phyloP scores from a whole-genome alignment of 371 early-diverging fungal genomes.

The Syncephalastrum sp. region DNA sequence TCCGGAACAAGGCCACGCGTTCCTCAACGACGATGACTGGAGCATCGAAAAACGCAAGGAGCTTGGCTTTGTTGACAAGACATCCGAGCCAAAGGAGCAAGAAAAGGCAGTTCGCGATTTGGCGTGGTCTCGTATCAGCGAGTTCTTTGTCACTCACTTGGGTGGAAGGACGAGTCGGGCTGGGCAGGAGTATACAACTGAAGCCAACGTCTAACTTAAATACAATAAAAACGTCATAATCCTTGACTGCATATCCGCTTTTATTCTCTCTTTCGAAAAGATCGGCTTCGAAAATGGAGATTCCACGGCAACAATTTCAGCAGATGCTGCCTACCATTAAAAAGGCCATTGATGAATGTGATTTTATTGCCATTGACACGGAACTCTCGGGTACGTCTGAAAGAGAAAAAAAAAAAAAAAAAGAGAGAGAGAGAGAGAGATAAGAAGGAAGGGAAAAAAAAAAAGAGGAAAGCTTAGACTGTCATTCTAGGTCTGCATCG shows the following conservation, averaged over 20 bases:
- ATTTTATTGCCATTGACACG: slow-evolving; percentile 83
- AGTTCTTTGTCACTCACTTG: slow-evolving; percentile 41
- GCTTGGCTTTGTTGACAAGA: slow-evolving; percentile 30
- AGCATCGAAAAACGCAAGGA: slow-evolving; percentile 31
- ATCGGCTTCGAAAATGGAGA: slow-evolving; percentile 61
- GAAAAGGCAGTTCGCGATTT: slow-evolving; percentile 27
- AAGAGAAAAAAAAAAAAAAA: not conserved
- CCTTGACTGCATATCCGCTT: slow-evolving; percentile 33
- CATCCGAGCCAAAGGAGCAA: slow-evolving; percentile 14
- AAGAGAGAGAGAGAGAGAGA: not conserved
- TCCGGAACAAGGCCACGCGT: slow-evolving; percentile 42
- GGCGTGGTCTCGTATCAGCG: slow-evolving; percentile 43
- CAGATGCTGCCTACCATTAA: slow-evolving; percentile 53
- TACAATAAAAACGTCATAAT: not conserved
- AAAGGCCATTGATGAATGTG: slow-evolving; percentile 68
- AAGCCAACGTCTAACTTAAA: no score
- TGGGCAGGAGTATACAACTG: no score
- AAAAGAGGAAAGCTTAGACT: not conserved
- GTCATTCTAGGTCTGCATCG: slow-evolving; percentile 37
- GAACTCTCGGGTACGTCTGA: slow-evolving; percentile 75
- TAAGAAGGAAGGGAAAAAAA: no score
- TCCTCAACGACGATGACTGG: slow-evolving; percentile 47
- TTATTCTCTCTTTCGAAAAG: slow-evolving; percentile 21
- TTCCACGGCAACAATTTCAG: slow-evolving; percentile 66
- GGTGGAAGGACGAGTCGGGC: no score